Base-by-base conservation (phyloP, 1,284 basidiomycete genomes). In the Ustilago esculenta region DNA sequence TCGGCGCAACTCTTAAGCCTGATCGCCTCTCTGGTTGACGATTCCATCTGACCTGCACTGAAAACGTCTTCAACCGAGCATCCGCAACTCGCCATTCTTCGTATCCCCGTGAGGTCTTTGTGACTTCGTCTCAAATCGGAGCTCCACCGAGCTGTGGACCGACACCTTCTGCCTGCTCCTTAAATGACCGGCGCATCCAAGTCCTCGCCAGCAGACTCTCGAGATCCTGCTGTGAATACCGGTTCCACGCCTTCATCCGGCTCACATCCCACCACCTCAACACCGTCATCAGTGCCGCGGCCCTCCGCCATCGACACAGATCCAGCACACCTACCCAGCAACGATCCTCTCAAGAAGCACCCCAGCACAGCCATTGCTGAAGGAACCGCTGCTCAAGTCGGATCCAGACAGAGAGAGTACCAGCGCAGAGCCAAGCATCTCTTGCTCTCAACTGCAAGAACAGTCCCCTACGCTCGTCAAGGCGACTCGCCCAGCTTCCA, bases 401-500 rank as follows among this genome's bases (percentile, higher is more conserved):
- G 54, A 15, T 58, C 66, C 33, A 63, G 63, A 36, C 53, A 63
- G 44, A 53, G 42, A 29, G 66, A 69, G 33, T 58, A 48, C 32
- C 66, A 63, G 25, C 66, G 66, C 39, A 69, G 41, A 54, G 66
- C 66, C 10, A 49, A 58, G 32, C 59, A 69, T 32, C 58, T 69
- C 42, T 69, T 59, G 23, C 59, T 69, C 33, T 42, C 40, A 15
- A 43, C 21, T 7, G 17, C 51, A 25, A 58, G 45, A 20, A 47
- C 47, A n/a, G 27, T 55, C 3, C 72, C 67, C 5, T 54, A 63
- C 54, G 44, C 72, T 21, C 54, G 63, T 15, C 61, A 41, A 20
- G 56, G 63, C 18, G 72, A 73, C 34, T 67, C 72, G 30, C 44
- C 63, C 23, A 42, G 45, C 39, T 63, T 73, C 35, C 63, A 54